phyloP scores from a whole-genome alignment of 2,329 filamentous ascomycete genomes.

The Fusarium coicis region DNA sequence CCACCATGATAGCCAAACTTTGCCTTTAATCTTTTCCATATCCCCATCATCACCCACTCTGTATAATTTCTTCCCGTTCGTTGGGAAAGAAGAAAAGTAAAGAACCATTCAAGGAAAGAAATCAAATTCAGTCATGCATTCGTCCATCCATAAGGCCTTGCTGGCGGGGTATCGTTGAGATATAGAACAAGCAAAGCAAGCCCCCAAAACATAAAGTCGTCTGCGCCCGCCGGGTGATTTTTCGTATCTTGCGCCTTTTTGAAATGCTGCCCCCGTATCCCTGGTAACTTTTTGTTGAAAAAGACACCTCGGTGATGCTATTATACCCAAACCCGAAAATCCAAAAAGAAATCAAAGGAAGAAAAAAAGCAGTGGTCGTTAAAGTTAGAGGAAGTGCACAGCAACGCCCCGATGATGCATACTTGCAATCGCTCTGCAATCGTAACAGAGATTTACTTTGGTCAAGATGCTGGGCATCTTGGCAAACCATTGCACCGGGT shows the following conservation, averaged over 20 bases:
- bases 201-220: constrained; percentile 46
- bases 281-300: constrained; percentile 57
- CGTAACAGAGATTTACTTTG: constrained; percentile 1
- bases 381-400: constrained; percentile 30
- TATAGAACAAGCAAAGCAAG: constrained; percentile 51
- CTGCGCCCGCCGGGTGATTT: constrained; percentile 44
- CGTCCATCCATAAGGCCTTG: constrained; percentile 47
- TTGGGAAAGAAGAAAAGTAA: background rate
- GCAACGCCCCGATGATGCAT: constrained; percentile 32
- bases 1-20: constrained; percentile 1
- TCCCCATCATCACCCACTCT: constrained; percentile 4
- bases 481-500: background rate
- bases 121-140: constrained; percentile 40
- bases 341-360: constrained; percentile 10
- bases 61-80: constrained; percentile 6
- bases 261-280: constrained; percentile 43
- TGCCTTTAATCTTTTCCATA: background rate
- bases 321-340: constrained; percentile 36
- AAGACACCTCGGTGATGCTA: constrained; percentile 50
- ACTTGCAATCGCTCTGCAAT: constrained; percentile 23
- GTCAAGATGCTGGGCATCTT: constrained; percentile 13
- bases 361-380: constrained; percentile 12
- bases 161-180: constrained; percentile 55
- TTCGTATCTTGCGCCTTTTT: constrained; percentile 42
- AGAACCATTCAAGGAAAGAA: background rate